A percentile compares a stretch with the other conserved stretches of the same genome.
Conservation (phyloP, 257 asterid species). For the Salvia splendens region DNA sequence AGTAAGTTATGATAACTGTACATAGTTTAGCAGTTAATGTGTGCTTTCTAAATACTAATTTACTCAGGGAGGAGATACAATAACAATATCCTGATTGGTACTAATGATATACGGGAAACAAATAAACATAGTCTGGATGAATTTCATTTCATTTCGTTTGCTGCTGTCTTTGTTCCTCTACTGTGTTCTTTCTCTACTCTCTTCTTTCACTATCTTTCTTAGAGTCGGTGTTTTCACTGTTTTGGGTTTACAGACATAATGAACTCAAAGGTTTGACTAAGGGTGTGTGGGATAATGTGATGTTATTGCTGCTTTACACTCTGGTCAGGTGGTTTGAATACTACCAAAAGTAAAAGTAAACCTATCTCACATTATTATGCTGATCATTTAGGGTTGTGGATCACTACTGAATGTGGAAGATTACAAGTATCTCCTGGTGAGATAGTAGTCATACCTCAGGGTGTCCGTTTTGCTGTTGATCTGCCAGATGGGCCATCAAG, state of each 20-base stretch:
- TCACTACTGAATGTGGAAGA: slow-evolving; percentile 92
- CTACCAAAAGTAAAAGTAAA: not conserved
- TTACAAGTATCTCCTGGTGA: slow-evolving; percentile 84
- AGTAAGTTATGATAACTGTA: slow-evolving; percentile 53
- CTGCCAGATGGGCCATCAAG: slow-evolving; percentile 92
- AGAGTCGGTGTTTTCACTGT: not conserved
- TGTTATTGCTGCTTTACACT: not conserved
- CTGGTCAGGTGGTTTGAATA: slow-evolving; percentile 1
- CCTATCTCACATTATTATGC: slow-evolving; percentile 15
- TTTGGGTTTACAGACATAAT: not conserved
- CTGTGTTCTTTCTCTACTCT: slow-evolving; percentile 1
- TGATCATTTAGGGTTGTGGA: slow-evolving; percentile 67
- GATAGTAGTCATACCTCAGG: slow-evolving; percentile 80
- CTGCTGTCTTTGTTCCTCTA: slow-evolving; percentile 3
- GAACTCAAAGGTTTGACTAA: not conserved
- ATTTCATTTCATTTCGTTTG: not conserved
- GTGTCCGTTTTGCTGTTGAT: slow-evolving; percentile 76
- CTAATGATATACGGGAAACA: slow-evolving; percentile 1
- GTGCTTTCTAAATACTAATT: slow-evolving; percentile 11
- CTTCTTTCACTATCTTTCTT: slow-evolving; percentile 8
- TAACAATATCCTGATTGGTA: slow-evolving; percentile 1
- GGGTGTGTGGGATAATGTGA: not conserved
- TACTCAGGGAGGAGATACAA: not conserved
- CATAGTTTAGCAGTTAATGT: slow-evolving; percentile 11
- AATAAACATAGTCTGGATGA: not conserved